Percentiles rank a stretch among this genome's conserved stretches.
Evolutionary conservation across 352 stramenopile species (phyloP).

Genomic region (Phytophthora pluvialis): DNA sequence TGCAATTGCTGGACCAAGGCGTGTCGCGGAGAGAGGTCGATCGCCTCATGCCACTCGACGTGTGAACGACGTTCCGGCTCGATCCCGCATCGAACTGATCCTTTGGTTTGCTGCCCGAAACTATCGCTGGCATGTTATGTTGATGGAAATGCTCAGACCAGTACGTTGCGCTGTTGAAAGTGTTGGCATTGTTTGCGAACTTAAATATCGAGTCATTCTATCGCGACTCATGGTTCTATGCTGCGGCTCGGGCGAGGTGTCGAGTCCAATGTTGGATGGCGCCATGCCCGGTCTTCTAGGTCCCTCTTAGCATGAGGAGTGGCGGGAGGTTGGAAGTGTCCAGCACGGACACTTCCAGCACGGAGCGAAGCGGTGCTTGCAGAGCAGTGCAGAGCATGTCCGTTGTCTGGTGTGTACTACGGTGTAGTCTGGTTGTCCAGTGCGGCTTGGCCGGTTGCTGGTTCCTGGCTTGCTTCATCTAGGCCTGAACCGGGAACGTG

Average conservation of each 20-base stretch:
- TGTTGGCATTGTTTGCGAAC: constrained; percentile 32
- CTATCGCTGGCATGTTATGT: constrained; percentile 14
- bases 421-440: constrained; percentile 37
- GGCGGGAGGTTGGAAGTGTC: constrained; percentile 11
- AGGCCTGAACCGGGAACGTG: constrained; percentile 66
- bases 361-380: constrained; percentile 8
- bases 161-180: constrained; percentile 24
- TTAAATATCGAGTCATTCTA: constrained; percentile 43
- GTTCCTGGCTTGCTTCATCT: constrained; percentile 11
- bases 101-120: constrained; percentile 11
- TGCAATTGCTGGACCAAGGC: constrained; percentile 37
- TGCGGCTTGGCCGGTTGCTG: constrained; percentile 9
- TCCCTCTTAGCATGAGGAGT: constrained; percentile 27
- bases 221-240: constrained; percentile 27
- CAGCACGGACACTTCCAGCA: constrained; percentile 17
- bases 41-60: constrained; percentile 38
- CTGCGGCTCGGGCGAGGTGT: constrained; percentile 14
- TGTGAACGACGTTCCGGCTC: constrained; percentile 22
- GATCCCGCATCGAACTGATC: constrained; percentile 21
- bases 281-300: constrained; percentile 17
- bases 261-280: background rate
- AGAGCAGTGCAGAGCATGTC: background rate
- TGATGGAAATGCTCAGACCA: constrained; percentile 21
- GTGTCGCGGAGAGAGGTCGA: constrained; percentile 35
- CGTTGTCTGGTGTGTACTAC: constrained; percentile 34